Evolutionary conservation across 2,329 filamentous ascomycete species (phyloP).

Genomic region (Verticillium nonalfalfae): DNA sequence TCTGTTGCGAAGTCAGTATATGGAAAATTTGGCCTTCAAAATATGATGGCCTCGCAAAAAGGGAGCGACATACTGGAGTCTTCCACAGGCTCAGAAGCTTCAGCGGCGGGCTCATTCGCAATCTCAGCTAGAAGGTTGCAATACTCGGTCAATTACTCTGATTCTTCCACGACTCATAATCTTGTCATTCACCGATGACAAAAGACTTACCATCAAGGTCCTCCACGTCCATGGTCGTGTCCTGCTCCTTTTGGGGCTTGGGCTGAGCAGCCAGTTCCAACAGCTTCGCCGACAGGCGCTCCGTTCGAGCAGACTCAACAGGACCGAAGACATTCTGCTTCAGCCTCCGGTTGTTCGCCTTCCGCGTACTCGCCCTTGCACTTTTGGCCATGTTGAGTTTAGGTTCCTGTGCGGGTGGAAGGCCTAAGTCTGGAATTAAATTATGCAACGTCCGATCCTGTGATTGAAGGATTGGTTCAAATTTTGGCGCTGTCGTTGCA

Average conservation of each 20-base stretch:
- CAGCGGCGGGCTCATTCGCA: not conserved
- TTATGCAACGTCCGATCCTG: too few relatives aligned
- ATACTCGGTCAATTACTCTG: not conserved
- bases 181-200: not conserved
- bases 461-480: too few relatives aligned
- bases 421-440: not conserved
- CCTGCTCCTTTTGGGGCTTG: conserved; percentile 51
- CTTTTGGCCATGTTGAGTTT: conserved; percentile 76
- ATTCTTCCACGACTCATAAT: not conserved
- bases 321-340: conserved; percentile 81
- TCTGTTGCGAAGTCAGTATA: conserved; percentile 22
- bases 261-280: conserved; percentile 73
- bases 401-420: conserved; percentile 6
- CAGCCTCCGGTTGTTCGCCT: conserved; percentile 76
- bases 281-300: conserved; percentile 80
- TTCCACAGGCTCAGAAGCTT: not conserved
- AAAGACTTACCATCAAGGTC: not conserved
- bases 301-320: conserved; percentile 68
- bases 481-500: not conserved
- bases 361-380: conserved; percentile 69
- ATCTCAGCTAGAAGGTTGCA: not conserved
- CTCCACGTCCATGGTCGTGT: conserved; percentile 38
- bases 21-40: conserved; percentile 15
- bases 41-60: not conserved
- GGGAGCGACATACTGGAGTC: not conserved